phyloP scores from a whole-genome alignment of 2,329 filamentous ascomycete species.

The Plectosphaerella cucumerina region DNA sequence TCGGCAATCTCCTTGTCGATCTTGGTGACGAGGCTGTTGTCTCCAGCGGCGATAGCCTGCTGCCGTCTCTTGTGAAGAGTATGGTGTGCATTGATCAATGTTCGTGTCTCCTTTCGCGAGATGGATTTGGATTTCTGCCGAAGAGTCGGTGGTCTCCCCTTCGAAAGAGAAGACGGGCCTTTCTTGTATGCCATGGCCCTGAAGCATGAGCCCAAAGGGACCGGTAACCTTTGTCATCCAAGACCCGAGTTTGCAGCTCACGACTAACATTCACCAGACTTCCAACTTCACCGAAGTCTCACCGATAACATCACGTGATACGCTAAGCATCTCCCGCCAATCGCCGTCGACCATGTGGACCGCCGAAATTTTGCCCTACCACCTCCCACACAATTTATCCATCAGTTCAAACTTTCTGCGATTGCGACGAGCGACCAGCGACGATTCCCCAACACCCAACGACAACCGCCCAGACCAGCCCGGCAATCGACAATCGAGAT shows the following conservation, averaged over 20 bases:
- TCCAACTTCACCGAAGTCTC: background rate
- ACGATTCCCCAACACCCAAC: constrained; percentile 1
- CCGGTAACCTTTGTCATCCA: background rate
- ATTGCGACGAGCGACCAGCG: background rate
- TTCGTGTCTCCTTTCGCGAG: constrained; percentile 60
- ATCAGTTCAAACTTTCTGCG: background rate
- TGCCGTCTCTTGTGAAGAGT: constrained; percentile 58
- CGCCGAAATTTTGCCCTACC: background rate
- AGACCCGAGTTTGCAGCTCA: background rate
- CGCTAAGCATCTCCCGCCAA: background rate
- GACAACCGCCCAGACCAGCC: constrained; percentile 13
- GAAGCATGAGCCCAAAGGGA: background rate
- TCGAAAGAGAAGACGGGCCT: constrained; percentile 26
- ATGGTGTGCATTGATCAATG: constrained; percentile 63
- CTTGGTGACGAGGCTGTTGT: constrained; percentile 44
- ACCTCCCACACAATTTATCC: constrained; percentile 7
- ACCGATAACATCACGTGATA: background rate
- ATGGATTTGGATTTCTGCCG: constrained; percentile 49
- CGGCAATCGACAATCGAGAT: constrained; percentile 25
- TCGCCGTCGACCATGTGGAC: background rate
- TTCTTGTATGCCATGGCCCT: constrained; percentile 10
- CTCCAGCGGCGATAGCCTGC: constrained; percentile 46
- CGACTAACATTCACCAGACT: too few species aligned
- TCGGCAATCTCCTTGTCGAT: constrained; percentile 50
- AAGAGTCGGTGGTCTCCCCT: constrained; percentile 52